Evolutionary conservation across 306 rosid species (phyloP).

Genomic region (Potentilla sterilis): DNA sequence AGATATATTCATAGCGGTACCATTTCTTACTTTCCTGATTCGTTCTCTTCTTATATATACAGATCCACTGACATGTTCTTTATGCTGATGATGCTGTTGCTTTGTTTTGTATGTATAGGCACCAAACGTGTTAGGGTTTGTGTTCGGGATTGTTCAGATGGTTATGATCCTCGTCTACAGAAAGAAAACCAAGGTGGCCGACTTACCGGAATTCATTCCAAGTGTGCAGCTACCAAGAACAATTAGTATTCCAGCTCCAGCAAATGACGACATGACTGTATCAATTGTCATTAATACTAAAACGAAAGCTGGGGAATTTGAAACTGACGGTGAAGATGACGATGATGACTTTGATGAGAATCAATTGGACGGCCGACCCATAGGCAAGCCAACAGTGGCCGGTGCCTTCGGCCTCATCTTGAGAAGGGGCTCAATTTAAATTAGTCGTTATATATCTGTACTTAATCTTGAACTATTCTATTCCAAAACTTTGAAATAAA

Average conservation of each 20-base stretch:
- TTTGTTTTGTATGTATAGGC: conserved; percentile 20
- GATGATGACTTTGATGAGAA: neutral
- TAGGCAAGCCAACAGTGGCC: neutral
- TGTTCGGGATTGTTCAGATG: conserved; percentile 40
- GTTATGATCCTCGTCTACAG: conserved; percentile 30
- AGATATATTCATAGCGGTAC: conserved; percentile 43
- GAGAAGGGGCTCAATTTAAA: neutral
- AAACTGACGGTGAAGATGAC: neutral
- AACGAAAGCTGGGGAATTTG: neutral
- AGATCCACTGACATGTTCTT: neutral
- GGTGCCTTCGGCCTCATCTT: neutral
- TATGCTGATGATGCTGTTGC: neutral
- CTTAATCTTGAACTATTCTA: no score
- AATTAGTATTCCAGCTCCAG: neutral
- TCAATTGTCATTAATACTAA: neutral
- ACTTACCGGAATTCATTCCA: conserved; percentile 18
- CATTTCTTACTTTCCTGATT: neutral
- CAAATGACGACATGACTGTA: neutral
- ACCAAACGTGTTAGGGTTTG: conserved; percentile 40
- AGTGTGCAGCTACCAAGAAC: neutral
- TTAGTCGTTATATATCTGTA: neutral
- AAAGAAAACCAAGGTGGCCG: conserved; percentile 17
- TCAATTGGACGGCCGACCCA: neutral
- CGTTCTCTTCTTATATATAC: neutral
- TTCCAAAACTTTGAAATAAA: neutral